These are phyloP conservation scores for Trichopus zeylanicus DNA, from an alignment of 116 monocot species.

Conservation along the genomic window DNA sequence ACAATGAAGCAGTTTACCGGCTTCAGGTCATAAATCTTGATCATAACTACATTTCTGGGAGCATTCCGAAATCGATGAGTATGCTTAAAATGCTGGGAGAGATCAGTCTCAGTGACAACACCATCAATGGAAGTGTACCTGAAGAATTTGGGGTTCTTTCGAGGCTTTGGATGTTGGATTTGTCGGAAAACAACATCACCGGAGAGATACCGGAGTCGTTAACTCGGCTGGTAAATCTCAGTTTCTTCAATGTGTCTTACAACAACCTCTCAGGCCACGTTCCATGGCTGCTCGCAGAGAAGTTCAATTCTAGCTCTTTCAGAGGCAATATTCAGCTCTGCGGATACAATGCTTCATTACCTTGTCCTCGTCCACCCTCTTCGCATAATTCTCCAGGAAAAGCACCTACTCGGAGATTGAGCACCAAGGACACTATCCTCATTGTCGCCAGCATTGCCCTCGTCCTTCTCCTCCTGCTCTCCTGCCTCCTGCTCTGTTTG, in stretches of 20 bases:
- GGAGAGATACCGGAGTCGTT: conserved; percentile 44
- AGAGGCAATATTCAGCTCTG: conserved; percentile 71
- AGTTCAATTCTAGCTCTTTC: conserved; percentile 64
- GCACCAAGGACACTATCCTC: conserved; percentile 46
- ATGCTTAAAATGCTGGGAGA: too few species aligned
- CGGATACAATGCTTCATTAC: conserved; percentile 39
- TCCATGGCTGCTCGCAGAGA: conserved; percentile 33
- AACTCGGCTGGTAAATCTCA: conserved; percentile 28
- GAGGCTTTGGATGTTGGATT: too few species aligned
- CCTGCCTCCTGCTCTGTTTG: conserved; percentile 47
- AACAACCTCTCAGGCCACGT: conserved; percentile 73
- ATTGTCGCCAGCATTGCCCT: conserved; percentile 31
- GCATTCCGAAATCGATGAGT: too few species aligned
- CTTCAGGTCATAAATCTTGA: not conserved
- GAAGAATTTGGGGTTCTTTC: too few species aligned
- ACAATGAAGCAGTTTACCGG: not conserved
- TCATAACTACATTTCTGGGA: too few species aligned
- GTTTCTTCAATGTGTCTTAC: conserved; percentile 57
- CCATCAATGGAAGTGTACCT: too few species aligned
- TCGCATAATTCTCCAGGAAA: not conserved
- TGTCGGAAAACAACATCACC: not conserved
- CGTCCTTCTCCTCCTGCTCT: conserved; percentile 43
- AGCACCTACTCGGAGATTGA: conserved; percentile 13
- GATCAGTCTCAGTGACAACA: too few species aligned
- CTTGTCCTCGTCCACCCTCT: conserved; percentile 28